phyloP scores from a whole-genome alignment of 2,329 filamentous ascomycete species.

The Pestalotiopsis sp. region DNA sequence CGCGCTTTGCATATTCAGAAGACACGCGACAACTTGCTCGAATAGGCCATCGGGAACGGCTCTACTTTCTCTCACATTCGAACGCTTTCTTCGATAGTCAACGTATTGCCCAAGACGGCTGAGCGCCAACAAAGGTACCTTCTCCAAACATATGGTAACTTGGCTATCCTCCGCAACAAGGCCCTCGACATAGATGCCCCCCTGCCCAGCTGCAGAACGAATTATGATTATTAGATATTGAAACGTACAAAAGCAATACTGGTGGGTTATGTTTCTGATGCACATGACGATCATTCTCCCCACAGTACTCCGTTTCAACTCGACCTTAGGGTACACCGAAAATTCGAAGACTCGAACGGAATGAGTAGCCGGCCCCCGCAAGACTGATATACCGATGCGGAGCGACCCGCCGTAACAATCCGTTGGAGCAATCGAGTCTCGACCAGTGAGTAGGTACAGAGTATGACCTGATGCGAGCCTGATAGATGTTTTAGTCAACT shows the following conservation, averaged over 20 bases:
- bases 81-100: no score
- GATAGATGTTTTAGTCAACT: no score
- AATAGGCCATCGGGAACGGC: no score
- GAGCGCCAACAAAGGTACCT: no score
- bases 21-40: no score
- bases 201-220: not conserved
- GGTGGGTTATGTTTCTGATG: not conserved
- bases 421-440: not conserved
- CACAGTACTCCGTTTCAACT: not conserved
- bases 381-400: not conserved
- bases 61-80: no score
- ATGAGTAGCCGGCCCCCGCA: not conserved
- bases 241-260: not conserved
- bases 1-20: no score
- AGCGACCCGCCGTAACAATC: not conserved
- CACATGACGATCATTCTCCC: not conserved
- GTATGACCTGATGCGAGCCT: no score
- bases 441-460: not conserved
- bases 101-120: no score
- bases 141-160: no score
- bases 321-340: not conserved
- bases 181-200: no score
- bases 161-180: no score
- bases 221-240: not conserved
- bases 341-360: not conserved